Evolutionary conservation across 2,329 filamentous ascomycete genomes (phyloP).

Genomic region (Camptophora hylomeconis): DNA sequence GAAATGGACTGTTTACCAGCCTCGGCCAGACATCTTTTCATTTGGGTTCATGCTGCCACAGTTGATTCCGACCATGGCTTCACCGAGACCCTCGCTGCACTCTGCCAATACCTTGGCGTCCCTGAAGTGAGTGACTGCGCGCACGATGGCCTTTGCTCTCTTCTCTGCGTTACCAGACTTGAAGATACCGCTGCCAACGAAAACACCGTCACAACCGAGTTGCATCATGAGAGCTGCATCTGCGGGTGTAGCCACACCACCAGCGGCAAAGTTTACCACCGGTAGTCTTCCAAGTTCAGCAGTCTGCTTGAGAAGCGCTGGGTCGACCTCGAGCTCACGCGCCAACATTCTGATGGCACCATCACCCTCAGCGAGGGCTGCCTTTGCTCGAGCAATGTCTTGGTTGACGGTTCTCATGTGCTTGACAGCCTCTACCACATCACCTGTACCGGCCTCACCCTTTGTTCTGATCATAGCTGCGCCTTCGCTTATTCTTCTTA

Average conservation of each 20-base stretch:
- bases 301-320: constrained; percentile 68
- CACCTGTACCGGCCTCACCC: constrained; percentile 92
- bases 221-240: constrained; percentile 99
- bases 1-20: no score
- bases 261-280: constrained; percentile 95
- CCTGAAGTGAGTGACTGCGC: constrained; percentile 80
- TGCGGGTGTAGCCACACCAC: constrained; percentile 97
- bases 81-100: constrained; percentile 78
- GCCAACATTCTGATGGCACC: constrained; percentile 67
- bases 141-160: constrained; percentile 86
- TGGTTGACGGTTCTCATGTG: constrained; percentile 86
- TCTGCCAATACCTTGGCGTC: constrained; percentile 77
- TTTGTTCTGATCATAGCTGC: constrained; percentile 99
- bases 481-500: constrained; percentile 80
- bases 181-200: constrained; percentile 95
- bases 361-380: constrained; percentile 43
- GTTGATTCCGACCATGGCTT: constrained; percentile 96
- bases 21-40: constrained; percentile 73
- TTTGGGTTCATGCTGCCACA: constrained; percentile 61
- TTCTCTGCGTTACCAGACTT: constrained; percentile 85
- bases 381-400: constrained; percentile 62
- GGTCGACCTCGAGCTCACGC: constrained; percentile 67
- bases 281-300: constrained; percentile 78
- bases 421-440: constrained; percentile 89
- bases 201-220: constrained; percentile 92